A percentile compares a stretch with the other conserved stretches of the same genome.
Conservation (phyloP, 768 basidiomycete species). For the Dictyophora rubrovolvata region DNA sequence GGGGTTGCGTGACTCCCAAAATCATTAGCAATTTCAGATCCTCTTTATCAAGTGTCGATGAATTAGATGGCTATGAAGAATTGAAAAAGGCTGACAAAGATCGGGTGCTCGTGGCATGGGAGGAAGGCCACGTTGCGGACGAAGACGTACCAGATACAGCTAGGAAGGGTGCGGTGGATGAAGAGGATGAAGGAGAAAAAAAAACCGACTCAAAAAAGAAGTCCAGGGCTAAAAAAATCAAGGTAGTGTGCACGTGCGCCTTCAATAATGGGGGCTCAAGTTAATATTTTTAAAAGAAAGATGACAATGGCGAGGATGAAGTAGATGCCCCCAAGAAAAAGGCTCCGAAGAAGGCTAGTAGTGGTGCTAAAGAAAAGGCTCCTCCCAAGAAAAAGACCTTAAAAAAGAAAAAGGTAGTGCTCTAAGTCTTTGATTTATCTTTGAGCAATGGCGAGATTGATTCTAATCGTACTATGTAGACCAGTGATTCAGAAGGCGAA, state of each 20-base stretch:
- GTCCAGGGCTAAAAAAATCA: slow-evolving; percentile 28
- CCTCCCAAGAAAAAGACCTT: slow-evolving; percentile 33
- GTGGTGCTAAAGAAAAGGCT: slow-evolving; percentile 5
- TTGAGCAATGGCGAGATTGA: not conserved
- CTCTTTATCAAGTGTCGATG: slow-evolving; percentile 43
- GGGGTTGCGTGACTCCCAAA: slow-evolving; percentile 72
- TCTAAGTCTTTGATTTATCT: not conserved
- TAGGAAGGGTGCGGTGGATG: slow-evolving; percentile 39
- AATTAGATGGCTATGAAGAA: slow-evolving; percentile 81
- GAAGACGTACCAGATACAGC: slow-evolving; percentile 77
- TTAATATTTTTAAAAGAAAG: slow-evolving; percentile 11
- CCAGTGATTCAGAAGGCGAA: slow-evolving; percentile 32
- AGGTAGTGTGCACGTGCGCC: not conserved
- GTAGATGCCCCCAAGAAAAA: slow-evolving; percentile 18
- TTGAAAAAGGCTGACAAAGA: slow-evolving; percentile 59
- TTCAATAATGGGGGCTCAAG: too few species aligned
- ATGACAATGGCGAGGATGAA: slow-evolving; percentile 16
- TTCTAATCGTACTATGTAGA: slow-evolving; percentile 14
- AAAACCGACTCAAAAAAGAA: slow-evolving; percentile 32
- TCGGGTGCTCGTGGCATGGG: slow-evolving; percentile 61
- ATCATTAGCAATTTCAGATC: slow-evolving; percentile 66
- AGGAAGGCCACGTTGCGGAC: slow-evolving; percentile 66
- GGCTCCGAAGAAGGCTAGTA: not conserved
- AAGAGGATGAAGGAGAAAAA: slow-evolving; percentile 31
- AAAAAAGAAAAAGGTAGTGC: slow-evolving; percentile 28